Evolutionary conservation across 768 basidiomycete species (phyloP), one percentile per base, ranked within the genome.

Genomic region (Chalciporus chontae): DNA sequence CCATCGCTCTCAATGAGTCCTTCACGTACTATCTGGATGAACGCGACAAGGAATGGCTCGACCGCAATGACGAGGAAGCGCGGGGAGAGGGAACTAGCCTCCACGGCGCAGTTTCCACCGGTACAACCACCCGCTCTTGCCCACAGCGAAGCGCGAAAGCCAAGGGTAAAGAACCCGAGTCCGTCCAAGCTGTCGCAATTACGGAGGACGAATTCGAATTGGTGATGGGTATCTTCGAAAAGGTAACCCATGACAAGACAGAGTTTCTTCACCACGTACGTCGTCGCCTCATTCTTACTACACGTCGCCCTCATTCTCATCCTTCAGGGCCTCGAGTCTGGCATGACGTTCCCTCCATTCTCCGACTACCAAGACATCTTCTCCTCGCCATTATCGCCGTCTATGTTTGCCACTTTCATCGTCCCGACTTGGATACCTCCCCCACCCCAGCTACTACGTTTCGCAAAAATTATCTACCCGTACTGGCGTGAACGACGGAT

Each of bases 21-120:
- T 87, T 87, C 69, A 83, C 84, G 2, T 97, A 98, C 63, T 90
- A 83, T 56, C 90, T 97, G 88, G 95, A 99, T 60, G 96, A 98
- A 67, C 85, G 87, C 15, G 95, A 98, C 72, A 84, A 87, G 61
- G 87, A 88, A 55, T 99, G 95, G 95, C 78, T 99, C 27, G 87
- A 90, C 59, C 87, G 83, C 70, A 92, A 91, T 63, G 96, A 97
- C 60, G 85, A 86, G 61, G 81, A 86, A 49, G 90, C 88, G 2
- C 77, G 86, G 13, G 90, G 87, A 15, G 90, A 93, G 65, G 92
- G 92, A 15, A 87, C 89, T 1, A 90, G 86, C 53, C 77, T 79
- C 0, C 88, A 89, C 60, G 85, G 84, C 18, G 82, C 84, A 5
- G 61, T 87, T 37, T 81, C 83, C 9, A 65, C 71, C 2, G 71